These are phyloP conservation scores for Pichia paraexigua DNA, from an alignment of 805 yeast genomes.

Conservation along the genomic window DNA sequence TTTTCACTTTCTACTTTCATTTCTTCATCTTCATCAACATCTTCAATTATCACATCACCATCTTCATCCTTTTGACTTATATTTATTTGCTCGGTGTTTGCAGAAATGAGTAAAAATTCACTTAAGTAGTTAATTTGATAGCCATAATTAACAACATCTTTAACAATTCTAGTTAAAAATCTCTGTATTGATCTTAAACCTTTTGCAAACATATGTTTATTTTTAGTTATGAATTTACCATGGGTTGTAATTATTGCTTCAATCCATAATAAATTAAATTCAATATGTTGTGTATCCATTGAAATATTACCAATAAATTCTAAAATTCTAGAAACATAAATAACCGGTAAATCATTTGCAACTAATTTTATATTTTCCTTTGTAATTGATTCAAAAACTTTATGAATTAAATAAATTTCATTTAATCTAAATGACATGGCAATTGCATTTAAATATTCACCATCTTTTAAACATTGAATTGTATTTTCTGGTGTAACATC, in stretches of 20 bases:
- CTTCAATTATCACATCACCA: conserved; percentile 25
- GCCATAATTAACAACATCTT: conserved; percentile 54
- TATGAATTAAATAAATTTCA: conserved; percentile 64
- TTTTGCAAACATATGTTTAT: conserved; percentile 56
- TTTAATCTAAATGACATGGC: conserved; percentile 93
- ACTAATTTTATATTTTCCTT: conserved; percentile 61
- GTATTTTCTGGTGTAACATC: conserved; percentile 85
- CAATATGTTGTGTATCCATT: conserved; percentile 72
- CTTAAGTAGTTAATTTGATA: conserved; percentile 47
- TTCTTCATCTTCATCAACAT: conserved; percentile 21
- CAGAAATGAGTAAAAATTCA: conserved; percentile 37
- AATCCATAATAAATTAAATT: conserved; percentile 79
- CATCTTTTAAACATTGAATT: conserved; percentile 47
- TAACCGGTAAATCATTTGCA: conserved; percentile 61
- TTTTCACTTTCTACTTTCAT: conserved; percentile 22
- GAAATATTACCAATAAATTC: conserved; percentile 61
- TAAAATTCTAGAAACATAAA: conserved; percentile 63
- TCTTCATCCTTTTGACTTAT: conserved; percentile 18
- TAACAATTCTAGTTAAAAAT: conserved; percentile 65
- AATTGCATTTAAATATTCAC: conserved; percentile 65
- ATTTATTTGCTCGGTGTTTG: conserved; percentile 2
- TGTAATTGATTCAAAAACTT: conserved; percentile 68
- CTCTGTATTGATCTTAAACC: conserved; percentile 65
- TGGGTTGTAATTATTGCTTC: conserved; percentile 59
- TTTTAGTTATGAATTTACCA: conserved; percentile 61